These are phyloP conservation scores for Cladosporium cucumerinum DNA, from an alignment of 2,329 filamentous ascomycete species.

Conservation along the genomic window DNA sequence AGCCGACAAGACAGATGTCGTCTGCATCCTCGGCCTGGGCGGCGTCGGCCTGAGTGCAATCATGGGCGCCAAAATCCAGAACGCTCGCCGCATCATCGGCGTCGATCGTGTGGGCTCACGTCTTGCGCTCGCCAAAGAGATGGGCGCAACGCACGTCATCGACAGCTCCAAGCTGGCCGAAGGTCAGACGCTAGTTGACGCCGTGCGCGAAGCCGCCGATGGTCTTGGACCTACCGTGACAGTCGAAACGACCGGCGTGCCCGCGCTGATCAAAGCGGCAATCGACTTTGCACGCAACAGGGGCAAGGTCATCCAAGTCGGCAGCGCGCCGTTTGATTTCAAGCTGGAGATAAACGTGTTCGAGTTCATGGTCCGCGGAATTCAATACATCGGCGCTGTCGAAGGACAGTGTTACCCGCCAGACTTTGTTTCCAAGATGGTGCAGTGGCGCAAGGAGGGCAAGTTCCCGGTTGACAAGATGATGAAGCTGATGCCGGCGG, in stretches of 20 bases:
- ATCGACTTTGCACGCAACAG: conserved; percentile 43
- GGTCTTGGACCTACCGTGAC: conserved; percentile 44
- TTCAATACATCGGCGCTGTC: conserved; percentile 48
- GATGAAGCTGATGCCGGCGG: conserved; percentile 44
- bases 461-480: conserved; percentile 48
- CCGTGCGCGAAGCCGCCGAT: conserved; percentile 36
- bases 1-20: conserved; percentile 35
- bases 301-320: conserved; percentile 52
- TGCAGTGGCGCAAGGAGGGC: conserved; percentile 48
- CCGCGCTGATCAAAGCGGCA: conserved; percentile 42
- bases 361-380: conserved; percentile 47
- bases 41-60: conserved; percentile 48
- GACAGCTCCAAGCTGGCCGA: conserved; percentile 35
- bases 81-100: conserved; percentile 40
- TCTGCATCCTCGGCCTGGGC: conserved; percentile 46
- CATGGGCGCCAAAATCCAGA: conserved; percentile 48
- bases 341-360: conserved; percentile 44
- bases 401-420: conserved; percentile 45
- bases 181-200: conserved; percentile 35
- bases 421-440: conserved; percentile 47
- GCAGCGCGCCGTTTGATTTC: conserved; percentile 44
- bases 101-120: conserved; percentile 39
- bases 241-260: conserved; percentile 51
- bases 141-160: conserved; percentile 42
- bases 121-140: conserved; percentile 39